Evolutionary conservation across 306 rosid genomes (phyloP).

Genomic region (Mimosa pudica): DNA sequence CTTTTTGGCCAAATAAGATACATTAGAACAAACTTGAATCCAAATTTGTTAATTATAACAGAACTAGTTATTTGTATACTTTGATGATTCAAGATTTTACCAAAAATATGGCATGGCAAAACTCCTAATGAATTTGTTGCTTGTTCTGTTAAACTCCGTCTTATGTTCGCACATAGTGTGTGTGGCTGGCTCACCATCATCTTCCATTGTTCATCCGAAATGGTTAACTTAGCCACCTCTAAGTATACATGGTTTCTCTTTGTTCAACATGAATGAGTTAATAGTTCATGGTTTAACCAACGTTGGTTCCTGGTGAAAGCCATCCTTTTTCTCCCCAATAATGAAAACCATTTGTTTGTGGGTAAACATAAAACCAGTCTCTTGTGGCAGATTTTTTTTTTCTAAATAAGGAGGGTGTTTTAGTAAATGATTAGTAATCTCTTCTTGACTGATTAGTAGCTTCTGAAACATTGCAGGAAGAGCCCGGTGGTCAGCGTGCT

Average conservation of each 20-base stretch:
- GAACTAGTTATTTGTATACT: background rate
- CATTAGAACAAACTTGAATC: background rate
- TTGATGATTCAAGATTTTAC: background rate
- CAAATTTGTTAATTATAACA: background rate
- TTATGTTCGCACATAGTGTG: background rate
- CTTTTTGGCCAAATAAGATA: background rate
- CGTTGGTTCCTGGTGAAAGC: background rate
- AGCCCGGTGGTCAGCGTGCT: conserved; percentile 99
- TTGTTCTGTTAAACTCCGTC: background rate
- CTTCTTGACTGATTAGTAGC: conserved; percentile 14
- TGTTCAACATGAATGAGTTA: background rate
- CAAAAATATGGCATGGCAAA: background rate
- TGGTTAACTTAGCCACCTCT: background rate
- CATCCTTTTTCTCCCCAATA: background rate
- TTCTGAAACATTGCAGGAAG: conserved; percentile 62
- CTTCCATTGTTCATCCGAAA: background rate
- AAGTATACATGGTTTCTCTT: background rate
- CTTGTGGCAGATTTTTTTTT: background rate
- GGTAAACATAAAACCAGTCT: conserved; percentile 8
- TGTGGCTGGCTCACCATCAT: background rate
- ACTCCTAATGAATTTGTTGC: background rate
- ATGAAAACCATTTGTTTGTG: background rate
- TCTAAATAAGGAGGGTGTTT: background rate
- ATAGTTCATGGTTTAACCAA: background rate
- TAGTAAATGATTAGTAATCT: background rate